Conservation (phyloP, 2,329 filamentous ascomycete species). For the Fusarium dlaminii region DNA sequence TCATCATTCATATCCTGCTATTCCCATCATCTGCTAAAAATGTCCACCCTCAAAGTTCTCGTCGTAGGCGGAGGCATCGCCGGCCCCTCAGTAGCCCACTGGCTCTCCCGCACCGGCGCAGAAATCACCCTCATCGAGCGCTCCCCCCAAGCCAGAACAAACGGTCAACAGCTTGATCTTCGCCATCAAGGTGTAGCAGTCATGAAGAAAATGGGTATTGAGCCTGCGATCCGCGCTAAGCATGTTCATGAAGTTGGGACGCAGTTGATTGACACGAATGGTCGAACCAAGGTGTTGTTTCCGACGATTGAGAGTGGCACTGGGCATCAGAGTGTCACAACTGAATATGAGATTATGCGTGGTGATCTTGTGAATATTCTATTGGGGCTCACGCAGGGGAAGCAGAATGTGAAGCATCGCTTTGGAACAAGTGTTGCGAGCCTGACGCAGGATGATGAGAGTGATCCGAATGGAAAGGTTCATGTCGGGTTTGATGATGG, state of each 20-base stretch:
- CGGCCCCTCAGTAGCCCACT: constrained; percentile 25
- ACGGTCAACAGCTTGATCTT: constrained; percentile 13
- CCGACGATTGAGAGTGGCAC: neutral
- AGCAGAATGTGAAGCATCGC: constrained; percentile 1
- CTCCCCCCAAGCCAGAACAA: neutral
- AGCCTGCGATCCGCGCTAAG: constrained; percentile 4
- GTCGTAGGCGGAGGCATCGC: constrained; percentile 29
- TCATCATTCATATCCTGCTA: neutral
- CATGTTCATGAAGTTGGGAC: neutral
- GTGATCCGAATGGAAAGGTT: neutral
- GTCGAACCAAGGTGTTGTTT: neutral
- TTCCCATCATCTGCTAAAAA: neutral
- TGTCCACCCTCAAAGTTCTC: constrained; percentile 18
- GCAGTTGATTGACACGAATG: neutral
- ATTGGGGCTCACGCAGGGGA: neutral
- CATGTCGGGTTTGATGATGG: constrained; percentile 4
- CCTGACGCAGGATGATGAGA: constrained; percentile 1
- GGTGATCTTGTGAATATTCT: constrained; percentile 4
- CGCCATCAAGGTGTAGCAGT: constrained; percentile 1
- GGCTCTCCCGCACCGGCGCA: constrained; percentile 20
- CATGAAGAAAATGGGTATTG: constrained; percentile 27
- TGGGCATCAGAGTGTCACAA: neutral
- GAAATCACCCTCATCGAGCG: constrained; percentile 23
- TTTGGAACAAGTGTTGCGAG: neutral
- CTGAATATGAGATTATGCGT: constrained; percentile 6